phyloP scores from a whole-genome alignment of 2,329 filamentous ascomycete species.

The Venturiaceae sp. region DNA sequence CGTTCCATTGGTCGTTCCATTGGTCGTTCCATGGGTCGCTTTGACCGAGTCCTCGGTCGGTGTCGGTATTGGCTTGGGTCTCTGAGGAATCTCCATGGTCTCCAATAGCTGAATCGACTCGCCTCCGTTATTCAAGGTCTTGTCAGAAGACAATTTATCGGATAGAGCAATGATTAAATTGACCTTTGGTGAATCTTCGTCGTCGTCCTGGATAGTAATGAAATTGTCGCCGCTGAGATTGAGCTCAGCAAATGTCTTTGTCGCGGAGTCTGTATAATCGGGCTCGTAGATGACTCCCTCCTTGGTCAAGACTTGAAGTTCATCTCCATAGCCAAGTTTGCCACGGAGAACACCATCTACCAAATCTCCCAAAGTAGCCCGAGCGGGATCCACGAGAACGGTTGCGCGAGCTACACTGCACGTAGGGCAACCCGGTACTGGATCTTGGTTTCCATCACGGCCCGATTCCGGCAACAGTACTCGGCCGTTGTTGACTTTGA shows the following conservation, averaged over 20 bases:
- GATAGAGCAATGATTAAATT: slow-evolving; percentile 60
- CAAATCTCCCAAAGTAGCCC: slow-evolving; percentile 68
- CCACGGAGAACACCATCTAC: slow-evolving; percentile 63
- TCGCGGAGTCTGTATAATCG: slow-evolving; percentile 78
- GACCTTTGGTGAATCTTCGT: slow-evolving; percentile 66
- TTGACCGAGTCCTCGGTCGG: background rate
- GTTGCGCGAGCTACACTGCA: slow-evolving; percentile 66
- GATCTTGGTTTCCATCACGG: slow-evolving; percentile 30
- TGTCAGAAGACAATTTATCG: slow-evolving; percentile 19
- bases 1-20: background rate
- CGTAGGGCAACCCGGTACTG: slow-evolving; percentile 74
- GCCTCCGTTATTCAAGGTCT: slow-evolving; percentile 18
- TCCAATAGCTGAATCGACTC: slow-evolving; percentile 45
- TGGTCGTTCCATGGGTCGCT: too few relatives aligned
- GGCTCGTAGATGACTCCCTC: slow-evolving; percentile 76
- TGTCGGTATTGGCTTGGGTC: slow-evolving; percentile 27
- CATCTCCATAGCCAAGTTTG: slow-evolving; percentile 68
- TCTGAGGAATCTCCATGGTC: slow-evolving; percentile 36
- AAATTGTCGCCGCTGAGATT: slow-evolving; percentile 66
- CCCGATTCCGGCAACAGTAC: slow-evolving; percentile 47
- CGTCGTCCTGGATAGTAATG: slow-evolving; percentile 74
- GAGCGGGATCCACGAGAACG: slow-evolving; percentile 56
- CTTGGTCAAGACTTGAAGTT: slow-evolving; percentile 69
- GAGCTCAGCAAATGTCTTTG: slow-evolving; percentile 69
- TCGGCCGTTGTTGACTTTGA: slow-evolving; percentile 52